Evolutionary conservation across 208 protist species (phyloP).

Genomic region (Sergeia podlipaevii): DNA sequence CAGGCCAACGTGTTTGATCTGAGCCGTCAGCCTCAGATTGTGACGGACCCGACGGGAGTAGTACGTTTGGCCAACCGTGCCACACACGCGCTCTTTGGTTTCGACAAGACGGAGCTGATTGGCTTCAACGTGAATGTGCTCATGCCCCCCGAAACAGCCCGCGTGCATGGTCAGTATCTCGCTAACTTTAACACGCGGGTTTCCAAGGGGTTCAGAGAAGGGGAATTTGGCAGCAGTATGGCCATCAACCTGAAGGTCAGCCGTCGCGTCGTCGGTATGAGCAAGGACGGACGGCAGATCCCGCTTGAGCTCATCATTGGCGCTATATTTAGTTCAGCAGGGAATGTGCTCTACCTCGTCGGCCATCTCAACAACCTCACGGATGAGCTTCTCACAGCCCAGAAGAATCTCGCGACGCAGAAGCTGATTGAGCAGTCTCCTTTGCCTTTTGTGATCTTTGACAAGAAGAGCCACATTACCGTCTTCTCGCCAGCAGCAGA

Average conservation of each 20-base stretch:
- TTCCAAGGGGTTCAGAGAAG: no score
- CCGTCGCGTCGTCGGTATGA: constrained; percentile 3
- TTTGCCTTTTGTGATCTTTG: constrained; percentile 16
- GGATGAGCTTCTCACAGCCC: neutral
- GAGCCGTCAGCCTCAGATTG: neutral
- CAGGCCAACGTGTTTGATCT: constrained; percentile 9
- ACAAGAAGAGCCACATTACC: constrained; percentile 23
- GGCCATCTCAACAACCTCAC: constrained; percentile 12
- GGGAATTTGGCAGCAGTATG: no score
- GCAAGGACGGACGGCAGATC: constrained; percentile 14
- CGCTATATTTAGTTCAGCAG: neutral
- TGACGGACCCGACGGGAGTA: constrained; percentile 1
- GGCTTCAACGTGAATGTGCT: constrained; percentile 2
- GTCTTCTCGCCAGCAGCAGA: constrained; percentile 37
- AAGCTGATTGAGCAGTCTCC: constrained; percentile 1
- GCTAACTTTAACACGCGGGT: neutral
- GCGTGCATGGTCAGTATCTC: neutral
- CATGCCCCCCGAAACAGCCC: constrained; percentile 2
- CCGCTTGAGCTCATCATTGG: constrained; percentile 15
- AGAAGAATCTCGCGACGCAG: constrained; percentile 2
- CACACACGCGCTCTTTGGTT: constrained; percentile 6
- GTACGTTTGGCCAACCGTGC: constrained; percentile 2
- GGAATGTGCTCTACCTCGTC: constrained; percentile 2
- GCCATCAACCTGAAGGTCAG: no score
- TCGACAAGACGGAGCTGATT: constrained; percentile 3